Base-by-base conservation (phyloP, 768 basidiomycete genomes). In the Hypholoma sublateritium region DNA sequence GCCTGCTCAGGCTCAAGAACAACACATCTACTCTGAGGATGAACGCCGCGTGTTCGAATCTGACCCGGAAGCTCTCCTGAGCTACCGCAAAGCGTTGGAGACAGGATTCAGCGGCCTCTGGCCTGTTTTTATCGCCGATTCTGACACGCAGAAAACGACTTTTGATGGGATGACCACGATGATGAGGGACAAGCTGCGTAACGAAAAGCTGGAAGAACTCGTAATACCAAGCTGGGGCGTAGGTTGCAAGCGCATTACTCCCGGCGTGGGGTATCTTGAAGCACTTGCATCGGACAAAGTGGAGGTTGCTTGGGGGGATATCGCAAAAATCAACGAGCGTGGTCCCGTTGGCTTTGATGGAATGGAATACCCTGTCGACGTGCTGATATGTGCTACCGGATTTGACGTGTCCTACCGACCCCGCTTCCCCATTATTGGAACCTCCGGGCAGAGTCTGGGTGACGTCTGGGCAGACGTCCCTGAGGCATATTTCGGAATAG, bases 81-180 rank as follows among this genome's bases (percentile, higher is more conserved):
- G 69, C 46, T 80, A 83, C 64, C 68, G 79, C 12, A 77, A 76
- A 35, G 65, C 63, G 25, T 56, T 81, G 4, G 79, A 83, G 57
- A 60, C 55, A 0, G 65, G 66, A 2, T 65, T 78, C n/a, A 82
- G 78, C 57, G 67, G 68, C 17, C 17, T 75, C 16, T 69, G 65
- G 53, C 46, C 58, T 0, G 56, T 74, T 51, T 67, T 68, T 19
- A 61, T 78, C 14, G 62, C 65, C 14, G 70, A 71, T n/a, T 72
- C 69, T 2, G 64, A 62, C 0, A 61, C 69, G 46, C 80, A 81
- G 60, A 57, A 65, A 49, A 64, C 60, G 6, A 66, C 62, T 0
- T 66, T 58, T 1, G 59, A 50, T 9, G 59, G 52, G 5, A 69
- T 78, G 63, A 60, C 58, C 5, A 64, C 63, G 16, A 60, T 69